Conservation (phyloP, 495 filamentous ascomycete species). For the Xylaria flabelliformis region DNA sequence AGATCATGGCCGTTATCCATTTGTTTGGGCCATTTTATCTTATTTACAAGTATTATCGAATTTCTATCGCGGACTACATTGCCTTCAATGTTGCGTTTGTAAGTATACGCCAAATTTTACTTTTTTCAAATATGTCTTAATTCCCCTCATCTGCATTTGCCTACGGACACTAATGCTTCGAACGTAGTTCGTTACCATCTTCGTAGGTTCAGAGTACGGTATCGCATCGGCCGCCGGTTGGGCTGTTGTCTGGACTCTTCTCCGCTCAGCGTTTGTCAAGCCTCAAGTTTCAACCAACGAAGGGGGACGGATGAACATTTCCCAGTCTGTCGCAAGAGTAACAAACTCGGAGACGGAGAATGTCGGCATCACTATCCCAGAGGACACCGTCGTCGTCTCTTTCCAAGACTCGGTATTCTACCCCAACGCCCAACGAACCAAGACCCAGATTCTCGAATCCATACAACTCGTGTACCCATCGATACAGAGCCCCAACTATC, state of each 20-base stretch:
- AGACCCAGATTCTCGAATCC: conserved; percentile 47
- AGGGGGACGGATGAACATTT: conserved; percentile 15
- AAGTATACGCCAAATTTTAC: not conserved
- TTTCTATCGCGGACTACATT: conserved; percentile 57
- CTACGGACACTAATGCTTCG: not conserved
- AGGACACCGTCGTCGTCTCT: conserved; percentile 49
- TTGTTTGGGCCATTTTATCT: conserved; percentile 49
- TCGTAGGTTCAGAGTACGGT: conserved; percentile 55
- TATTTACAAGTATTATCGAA: conserved; percentile 56
- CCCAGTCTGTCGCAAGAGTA: conserved; percentile 21
- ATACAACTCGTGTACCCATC: conserved; percentile 48
- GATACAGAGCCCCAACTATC: conserved; percentile 41
- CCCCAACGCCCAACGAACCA: conserved; percentile 55
- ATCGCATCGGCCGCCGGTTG: conserved; percentile 55
- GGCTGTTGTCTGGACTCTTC: conserved; percentile 53
- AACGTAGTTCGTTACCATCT: conserved; percentile 51
- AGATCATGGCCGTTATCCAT: conserved; percentile 54
- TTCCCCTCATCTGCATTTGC: not conserved
- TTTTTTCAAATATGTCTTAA: not conserved
- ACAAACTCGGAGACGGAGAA: conserved; percentile 30
- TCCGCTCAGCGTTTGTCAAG: conserved; percentile 51
- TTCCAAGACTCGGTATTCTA: conserved; percentile 56
- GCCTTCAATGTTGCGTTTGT: conserved; percentile 55
- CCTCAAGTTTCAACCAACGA: conserved; percentile 33
- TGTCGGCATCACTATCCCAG: conserved; percentile 34